phyloP scores from a whole-genome alignment of 2,329 filamentous ascomycete genomes.

The Hypoxylon sp. region DNA sequence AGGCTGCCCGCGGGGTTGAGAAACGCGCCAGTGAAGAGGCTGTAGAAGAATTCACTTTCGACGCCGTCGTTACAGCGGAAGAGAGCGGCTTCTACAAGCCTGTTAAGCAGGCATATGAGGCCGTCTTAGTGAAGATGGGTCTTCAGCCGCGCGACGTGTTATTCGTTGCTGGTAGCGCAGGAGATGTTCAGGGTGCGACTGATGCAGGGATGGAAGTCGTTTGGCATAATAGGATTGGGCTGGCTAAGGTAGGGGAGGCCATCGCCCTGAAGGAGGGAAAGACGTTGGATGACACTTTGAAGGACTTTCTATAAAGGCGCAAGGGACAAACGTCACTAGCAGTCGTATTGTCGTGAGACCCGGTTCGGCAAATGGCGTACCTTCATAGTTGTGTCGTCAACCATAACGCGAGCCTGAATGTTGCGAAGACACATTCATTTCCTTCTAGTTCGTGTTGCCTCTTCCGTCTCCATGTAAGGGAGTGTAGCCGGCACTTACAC shows the following conservation, averaged over 20 bases:
- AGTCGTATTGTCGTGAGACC: neutral
- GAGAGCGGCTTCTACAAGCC: constrained; percentile 58
- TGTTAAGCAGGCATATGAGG: constrained; percentile 50
- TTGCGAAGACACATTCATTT: neutral
- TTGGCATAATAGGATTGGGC: constrained; percentile 54
- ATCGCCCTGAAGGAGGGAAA: constrained; percentile 43
- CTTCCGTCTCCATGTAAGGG: neutral
- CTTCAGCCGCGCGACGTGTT: constrained; percentile 48
- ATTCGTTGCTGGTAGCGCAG: constrained; percentile 57
- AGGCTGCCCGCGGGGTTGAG: constrained; percentile 36
- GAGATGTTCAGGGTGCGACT: constrained; percentile 56
- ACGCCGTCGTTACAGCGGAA: constrained; percentile 55
- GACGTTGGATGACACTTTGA: constrained; percentile 43
- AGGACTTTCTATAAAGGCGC: constrained; percentile 24
- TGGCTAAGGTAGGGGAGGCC: constrained; percentile 47
- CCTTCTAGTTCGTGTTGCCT: neutral
- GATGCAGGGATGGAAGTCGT: constrained; percentile 56
- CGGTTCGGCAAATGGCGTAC: neutral
- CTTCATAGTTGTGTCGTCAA: neutral
- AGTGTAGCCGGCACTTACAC: too few relatives aligned
- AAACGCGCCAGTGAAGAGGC: constrained; percentile 17
- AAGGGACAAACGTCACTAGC: neutral
- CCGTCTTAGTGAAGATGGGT: constrained; percentile 48
- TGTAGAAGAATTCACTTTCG: constrained; percentile 45
- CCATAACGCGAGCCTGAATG: neutral